Evolutionary conservation across 2,329 filamentous ascomycete species (phyloP).

Genomic region (Fusarium neocosmosporiellum): DNA sequence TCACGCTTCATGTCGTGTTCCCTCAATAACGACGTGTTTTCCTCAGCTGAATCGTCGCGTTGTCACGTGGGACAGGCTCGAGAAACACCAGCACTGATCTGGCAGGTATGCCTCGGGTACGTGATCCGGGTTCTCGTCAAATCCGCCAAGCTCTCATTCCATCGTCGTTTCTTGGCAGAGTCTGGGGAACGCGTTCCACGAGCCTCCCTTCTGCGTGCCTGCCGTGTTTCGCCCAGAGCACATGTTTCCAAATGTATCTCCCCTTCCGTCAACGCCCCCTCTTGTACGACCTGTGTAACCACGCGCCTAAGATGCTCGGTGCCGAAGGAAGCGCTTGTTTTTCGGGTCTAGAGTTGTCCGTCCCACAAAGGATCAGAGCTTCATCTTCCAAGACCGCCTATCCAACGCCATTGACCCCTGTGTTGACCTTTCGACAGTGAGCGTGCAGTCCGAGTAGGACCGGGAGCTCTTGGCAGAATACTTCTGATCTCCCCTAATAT

Average conservation of each 20-base stretch:
- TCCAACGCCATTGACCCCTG: conserved; percentile 3
- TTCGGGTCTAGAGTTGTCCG: not conserved
- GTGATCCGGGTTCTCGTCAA: not conserved
- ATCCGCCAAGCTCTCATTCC: conserved; percentile 23
- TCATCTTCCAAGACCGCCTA: conserved; percentile 10
- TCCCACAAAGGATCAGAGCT: conserved; percentile 7
- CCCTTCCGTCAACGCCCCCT: conserved; percentile 6
- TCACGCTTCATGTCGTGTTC: not conserved
- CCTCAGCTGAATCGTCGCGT: not conserved
- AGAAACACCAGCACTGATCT: not conserved
- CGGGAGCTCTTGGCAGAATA: conserved; percentile 1
- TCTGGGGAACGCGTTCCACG: not conserved
- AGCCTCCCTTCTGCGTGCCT: not conserved
- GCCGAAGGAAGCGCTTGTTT: not conserved
- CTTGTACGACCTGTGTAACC: not conserved
- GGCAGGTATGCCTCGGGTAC: conserved; percentile 1
- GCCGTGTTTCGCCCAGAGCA: not conserved
- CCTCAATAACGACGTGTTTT: not conserved
- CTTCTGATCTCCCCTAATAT: not conserved
- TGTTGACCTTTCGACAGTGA: not conserved
- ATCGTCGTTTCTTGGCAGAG: conserved; percentile 14
- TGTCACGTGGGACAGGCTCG: conserved; percentile 15
- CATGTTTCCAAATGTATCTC: conserved; percentile 4
- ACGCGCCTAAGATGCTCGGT: not conserved
- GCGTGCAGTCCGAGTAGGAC: not conserved